Evolutionary conservation across 441 rosid species (phyloP).

Genomic region (Adansonia rubrostipa): DNA sequence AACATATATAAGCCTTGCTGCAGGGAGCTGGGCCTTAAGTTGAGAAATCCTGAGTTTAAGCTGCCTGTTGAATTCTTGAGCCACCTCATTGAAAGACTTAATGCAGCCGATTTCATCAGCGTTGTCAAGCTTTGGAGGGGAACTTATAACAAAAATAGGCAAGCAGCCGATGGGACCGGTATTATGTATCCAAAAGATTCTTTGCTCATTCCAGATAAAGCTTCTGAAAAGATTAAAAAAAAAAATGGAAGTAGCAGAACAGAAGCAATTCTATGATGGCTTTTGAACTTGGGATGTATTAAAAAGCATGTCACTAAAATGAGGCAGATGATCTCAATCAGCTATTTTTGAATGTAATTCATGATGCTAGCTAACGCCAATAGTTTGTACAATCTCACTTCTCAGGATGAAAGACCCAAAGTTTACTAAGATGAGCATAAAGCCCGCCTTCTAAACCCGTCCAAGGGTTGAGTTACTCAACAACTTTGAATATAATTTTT

Average conservation of each 20-base stretch:
- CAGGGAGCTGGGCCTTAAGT: slow-evolving; percentile 34
- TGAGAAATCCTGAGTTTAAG: slow-evolving; percentile 39
- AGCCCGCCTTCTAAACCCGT: too few species aligned
- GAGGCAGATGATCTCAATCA: neutral
- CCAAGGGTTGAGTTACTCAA: too few species aligned
- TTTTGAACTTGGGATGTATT: neutral
- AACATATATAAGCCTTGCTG: slow-evolving; percentile 35
- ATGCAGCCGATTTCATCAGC: slow-evolving; percentile 44
- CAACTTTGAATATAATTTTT: too few species aligned
- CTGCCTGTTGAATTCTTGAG: slow-evolving; percentile 50
- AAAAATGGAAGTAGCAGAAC: neutral
- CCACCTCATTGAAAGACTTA: slow-evolving; percentile 42
- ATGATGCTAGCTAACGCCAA: neutral
- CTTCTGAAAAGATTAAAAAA: slow-evolving; percentile 31
- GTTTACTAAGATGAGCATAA: neutral
- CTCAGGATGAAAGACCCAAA: neutral
- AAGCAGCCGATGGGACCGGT: slow-evolving; percentile 62
- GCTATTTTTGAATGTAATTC: too few species aligned
- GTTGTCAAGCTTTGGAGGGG: slow-evolving; percentile 32
- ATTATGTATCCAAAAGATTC: slow-evolving; percentile 56
- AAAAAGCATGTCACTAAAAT: neutral
- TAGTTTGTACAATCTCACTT: neutral
- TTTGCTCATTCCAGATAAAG: slow-evolving; percentile 47
- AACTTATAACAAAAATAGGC: slow-evolving; percentile 26
- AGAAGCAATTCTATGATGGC: neutral